Conservation (phyloP, 2,329 filamentous ascomycete genomes). For the Rhynchosporium secalis region DNA sequence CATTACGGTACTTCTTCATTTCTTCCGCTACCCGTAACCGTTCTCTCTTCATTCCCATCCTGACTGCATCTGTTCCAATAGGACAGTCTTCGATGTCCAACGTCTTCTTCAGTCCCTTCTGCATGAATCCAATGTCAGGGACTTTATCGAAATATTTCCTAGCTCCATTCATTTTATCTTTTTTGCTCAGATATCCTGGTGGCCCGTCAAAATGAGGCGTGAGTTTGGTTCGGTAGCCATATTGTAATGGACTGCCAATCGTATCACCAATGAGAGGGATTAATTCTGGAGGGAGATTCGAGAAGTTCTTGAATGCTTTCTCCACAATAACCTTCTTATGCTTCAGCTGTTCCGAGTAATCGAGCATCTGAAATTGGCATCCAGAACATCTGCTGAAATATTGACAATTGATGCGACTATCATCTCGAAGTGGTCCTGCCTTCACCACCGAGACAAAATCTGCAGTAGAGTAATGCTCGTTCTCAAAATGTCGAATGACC, state of each 20-base stretch:
- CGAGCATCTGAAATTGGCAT: constrained; percentile 97
- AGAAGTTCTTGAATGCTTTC: constrained; percentile 91
- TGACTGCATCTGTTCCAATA: constrained; percentile 84
- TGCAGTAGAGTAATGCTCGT: constrained; percentile 70
- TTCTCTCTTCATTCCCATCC: constrained; percentile 76
- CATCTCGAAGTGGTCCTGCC: constrained; percentile 74
- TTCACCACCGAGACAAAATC: constrained; percentile 79
- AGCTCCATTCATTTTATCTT: constrained; percentile 50
- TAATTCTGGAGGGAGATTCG: constrained; percentile 71
- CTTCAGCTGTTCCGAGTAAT: constrained; percentile 79
- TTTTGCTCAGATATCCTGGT: constrained; percentile 50
- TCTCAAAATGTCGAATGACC: constrained; percentile 68
- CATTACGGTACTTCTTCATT: constrained; percentile 70
- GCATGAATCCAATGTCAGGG: constrained; percentile 87
- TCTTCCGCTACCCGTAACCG: constrained; percentile 72
- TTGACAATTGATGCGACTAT: constrained; percentile 72
- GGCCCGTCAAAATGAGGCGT: constrained; percentile 94
- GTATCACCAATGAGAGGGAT: constrained; percentile 80
- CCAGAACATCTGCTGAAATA: constrained; percentile 89
- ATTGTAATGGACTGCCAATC: constrained; percentile 86
- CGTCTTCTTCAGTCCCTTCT: constrained; percentile 75
- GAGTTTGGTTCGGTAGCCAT: constrained; percentile 93
- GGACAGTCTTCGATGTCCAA: constrained; percentile 98
- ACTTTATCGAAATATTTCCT: constrained; percentile 60
- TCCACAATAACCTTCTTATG: constrained; percentile 86